Conservation (phyloP, 2,329 filamentous ascomycete genomes). For the Fusarium globosum region DNA sequence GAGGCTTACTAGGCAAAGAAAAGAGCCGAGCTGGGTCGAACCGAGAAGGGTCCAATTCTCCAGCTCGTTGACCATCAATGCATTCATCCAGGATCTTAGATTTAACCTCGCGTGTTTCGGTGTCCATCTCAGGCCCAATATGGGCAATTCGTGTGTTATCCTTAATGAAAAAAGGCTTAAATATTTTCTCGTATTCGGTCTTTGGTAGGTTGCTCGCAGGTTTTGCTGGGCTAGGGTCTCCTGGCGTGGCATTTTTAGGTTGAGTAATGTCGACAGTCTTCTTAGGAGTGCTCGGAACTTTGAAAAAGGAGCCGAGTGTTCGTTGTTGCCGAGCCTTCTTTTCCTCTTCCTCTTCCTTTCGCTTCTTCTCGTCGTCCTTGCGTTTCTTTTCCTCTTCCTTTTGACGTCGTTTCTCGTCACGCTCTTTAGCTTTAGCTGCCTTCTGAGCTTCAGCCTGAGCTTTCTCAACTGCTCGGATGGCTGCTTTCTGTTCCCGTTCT, state of each 20-base stretch:
- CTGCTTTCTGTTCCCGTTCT: slow-evolving; percentile 47
- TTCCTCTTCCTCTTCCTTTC: slow-evolving; percentile 63
- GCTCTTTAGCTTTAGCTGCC: slow-evolving; percentile 51
- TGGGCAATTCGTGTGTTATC: slow-evolving; percentile 77
- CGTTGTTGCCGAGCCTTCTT: slow-evolving; percentile 62
- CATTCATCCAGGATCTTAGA: slow-evolving; percentile 64
- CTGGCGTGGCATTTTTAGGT: slow-evolving; percentile 45
- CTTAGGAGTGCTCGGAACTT: slow-evolving; percentile 53
- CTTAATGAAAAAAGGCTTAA: slow-evolving; percentile 85
- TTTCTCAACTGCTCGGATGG: slow-evolving; percentile 46
- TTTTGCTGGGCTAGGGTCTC: slow-evolving; percentile 41
- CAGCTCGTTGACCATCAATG: slow-evolving; percentile 59
- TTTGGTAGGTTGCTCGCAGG: slow-evolving; percentile 29
- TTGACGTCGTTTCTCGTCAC: slow-evolving; percentile 53
- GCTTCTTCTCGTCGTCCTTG: slow-evolving; percentile 55
- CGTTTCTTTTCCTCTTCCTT: slow-evolving; percentile 53
- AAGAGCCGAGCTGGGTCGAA: slow-evolving; percentile 62
- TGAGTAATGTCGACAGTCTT: slow-evolving; percentile 53
- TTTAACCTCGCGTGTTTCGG: slow-evolving; percentile 64
- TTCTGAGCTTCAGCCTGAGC: slow-evolving; percentile 52
- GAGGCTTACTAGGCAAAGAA: slow-evolving; percentile 53
- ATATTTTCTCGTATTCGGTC: slow-evolving; percentile 74
- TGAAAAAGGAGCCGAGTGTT: slow-evolving; percentile 61
- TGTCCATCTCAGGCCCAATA: slow-evolving; percentile 66
- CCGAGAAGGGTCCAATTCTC: slow-evolving; percentile 49